These are phyloP conservation scores for Coemansia sp. DNA, from an alignment of 192 early-diverging fungal species.

Conservation along the genomic window DNA sequence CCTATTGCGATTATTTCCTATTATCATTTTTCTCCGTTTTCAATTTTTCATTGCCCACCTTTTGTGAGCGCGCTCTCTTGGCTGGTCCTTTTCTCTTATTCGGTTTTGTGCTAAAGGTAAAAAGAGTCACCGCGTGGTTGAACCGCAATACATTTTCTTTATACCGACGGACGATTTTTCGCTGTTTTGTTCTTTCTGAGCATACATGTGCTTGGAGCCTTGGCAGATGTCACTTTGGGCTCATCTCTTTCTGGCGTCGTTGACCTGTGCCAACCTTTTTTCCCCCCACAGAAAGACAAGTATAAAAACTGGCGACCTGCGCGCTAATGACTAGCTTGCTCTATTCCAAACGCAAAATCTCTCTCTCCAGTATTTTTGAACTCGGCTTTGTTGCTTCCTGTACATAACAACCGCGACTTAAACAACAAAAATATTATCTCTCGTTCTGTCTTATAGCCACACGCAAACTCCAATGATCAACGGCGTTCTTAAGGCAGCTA, in stretches of 20 bases:
- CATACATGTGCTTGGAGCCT: neutral
- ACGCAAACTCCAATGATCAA: neutral
- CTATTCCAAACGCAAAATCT: too few species aligned
- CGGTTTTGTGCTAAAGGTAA: neutral
- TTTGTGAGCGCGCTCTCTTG: neutral
- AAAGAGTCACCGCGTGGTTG: neutral
- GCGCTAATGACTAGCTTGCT: too few species aligned
- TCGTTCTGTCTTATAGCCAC: neutral
- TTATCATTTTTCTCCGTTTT: slow-evolving; percentile 1
- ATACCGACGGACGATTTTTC: too few species aligned
- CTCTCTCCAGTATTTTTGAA: too few species aligned
- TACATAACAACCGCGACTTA: neutral
- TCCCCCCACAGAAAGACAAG: neutral
- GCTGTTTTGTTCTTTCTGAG: slow-evolving; percentile 6
- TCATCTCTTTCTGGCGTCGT: neutral
- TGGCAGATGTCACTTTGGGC: neutral
- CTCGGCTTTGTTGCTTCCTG: too few species aligned
- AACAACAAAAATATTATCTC: neutral
- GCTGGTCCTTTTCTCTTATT: neutral
- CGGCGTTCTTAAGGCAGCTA: neutral
- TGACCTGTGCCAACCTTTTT: slow-evolving; percentile 5
- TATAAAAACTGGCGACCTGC: too few species aligned
- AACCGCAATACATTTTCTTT: too few species aligned
- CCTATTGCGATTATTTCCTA: slow-evolving; percentile 2
- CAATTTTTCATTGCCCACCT: neutral